Conservation (phyloP, 768 basidiomycete species). For the Tricholoma bakamatsutake region DNA sequence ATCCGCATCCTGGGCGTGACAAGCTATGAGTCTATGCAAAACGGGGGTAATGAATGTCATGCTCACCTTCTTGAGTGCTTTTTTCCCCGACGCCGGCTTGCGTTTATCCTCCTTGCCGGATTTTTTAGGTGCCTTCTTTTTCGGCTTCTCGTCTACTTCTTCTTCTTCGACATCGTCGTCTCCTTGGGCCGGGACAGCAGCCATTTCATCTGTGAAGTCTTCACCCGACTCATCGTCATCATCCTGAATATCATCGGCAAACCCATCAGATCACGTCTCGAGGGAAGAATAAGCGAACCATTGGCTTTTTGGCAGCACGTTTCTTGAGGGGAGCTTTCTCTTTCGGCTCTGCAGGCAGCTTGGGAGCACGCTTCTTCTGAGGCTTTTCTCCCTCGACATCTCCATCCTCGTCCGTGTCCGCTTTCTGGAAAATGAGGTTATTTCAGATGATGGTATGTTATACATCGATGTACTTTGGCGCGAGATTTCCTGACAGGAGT, state of each 20-base stretch:
- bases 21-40: background rate
- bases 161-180: constrained; percentile 34
- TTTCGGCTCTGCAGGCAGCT: constrained; percentile 25
- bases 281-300: constrained; percentile 15
- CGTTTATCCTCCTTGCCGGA: constrained; percentile 24
- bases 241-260: constrained; percentile 12
- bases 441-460: background rate
- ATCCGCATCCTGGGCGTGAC: constrained; percentile 20
- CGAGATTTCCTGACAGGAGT: constrained; percentile 30
- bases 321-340: constrained; percentile 45
- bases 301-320: constrained; percentile 39
- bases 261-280: background rate
- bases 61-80: constrained; percentile 14
- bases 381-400: constrained; percentile 24
- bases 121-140: constrained; percentile 37
- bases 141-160: constrained; percentile 35
- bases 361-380: constrained; percentile 44
- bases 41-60: background rate
- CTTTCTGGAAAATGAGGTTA: constrained; percentile 13
- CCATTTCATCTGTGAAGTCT: constrained; percentile 39
- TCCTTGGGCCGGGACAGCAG: constrained; percentile 29
- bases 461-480: constrained; percentile 18
- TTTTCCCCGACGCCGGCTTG: constrained; percentile 32
- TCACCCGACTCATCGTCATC: constrained; percentile 36
- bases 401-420: constrained; percentile 22